A percentile compares a stretch with the other conserved stretches of the same genome.
Evolutionary conservation across 2,329 filamentous ascomycete species (phyloP).

Genomic region (Sporothrix schenckii): DNA sequence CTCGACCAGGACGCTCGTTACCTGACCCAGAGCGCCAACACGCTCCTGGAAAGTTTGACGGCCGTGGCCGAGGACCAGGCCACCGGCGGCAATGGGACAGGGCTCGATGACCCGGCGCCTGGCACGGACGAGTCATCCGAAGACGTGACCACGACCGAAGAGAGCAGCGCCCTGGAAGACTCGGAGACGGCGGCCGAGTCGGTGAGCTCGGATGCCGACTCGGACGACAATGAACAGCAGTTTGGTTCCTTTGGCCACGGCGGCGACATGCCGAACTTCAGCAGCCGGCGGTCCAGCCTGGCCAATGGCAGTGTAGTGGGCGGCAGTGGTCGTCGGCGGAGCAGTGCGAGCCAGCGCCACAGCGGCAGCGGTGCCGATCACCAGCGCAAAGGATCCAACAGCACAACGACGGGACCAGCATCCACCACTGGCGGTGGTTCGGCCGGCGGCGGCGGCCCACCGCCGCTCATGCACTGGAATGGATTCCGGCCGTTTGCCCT

Average conservation of each 20-base stretch:
- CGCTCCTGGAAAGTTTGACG: constrained; percentile 35
- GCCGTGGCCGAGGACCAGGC: constrained; percentile 32
- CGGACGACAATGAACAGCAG: constrained; percentile 27
- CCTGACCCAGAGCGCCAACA: constrained; percentile 32
- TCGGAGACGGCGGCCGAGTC: constrained; percentile 33
- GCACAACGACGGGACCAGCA: not conserved
- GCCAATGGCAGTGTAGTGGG: constrained; percentile 13
- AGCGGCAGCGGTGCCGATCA: constrained; percentile 18
- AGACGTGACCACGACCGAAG: constrained; percentile 29
- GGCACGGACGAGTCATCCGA: constrained; percentile 22
- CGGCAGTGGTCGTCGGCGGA: constrained; percentile 23
- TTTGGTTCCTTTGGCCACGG: constrained; percentile 25
- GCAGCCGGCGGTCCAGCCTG: constrained; percentile 24
- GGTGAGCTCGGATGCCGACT: constrained; percentile 14
- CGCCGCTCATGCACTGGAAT: constrained; percentile 33
- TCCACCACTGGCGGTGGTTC: not conserved
- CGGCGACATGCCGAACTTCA: constrained; percentile 16
- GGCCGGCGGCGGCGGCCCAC: not conserved
- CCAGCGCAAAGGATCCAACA: constrained; percentile 28
- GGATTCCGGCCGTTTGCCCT: constrained; percentile 34
- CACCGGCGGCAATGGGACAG: constrained; percentile 26
- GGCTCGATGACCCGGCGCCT: constrained; percentile 29
- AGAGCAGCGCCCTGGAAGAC: constrained; percentile 32
- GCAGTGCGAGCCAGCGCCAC: constrained; percentile 27
- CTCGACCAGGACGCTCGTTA: constrained; percentile 36